phyloP scores from a whole-genome alignment of 2,329 filamentous ascomycete genomes.

The Colletotrichum graminicola region DNA sequence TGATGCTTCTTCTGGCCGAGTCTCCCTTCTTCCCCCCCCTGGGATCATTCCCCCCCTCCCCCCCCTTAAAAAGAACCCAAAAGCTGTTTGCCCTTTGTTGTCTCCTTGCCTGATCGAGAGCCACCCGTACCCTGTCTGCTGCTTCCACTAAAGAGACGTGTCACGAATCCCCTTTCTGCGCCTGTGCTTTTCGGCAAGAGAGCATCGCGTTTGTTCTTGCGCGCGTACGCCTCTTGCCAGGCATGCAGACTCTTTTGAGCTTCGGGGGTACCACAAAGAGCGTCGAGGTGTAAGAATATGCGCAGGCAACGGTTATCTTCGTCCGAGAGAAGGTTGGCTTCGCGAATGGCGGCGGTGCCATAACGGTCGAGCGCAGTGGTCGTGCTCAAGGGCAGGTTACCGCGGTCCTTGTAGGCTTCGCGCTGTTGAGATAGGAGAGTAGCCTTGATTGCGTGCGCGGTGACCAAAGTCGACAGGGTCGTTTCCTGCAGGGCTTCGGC shows the following conservation, averaged over 20 bases:
- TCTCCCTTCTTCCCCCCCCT: no score
- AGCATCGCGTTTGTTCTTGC: slow-evolving; percentile 51
- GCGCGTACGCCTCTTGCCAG: slow-evolving; percentile 65
- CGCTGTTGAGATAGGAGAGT: slow-evolving; percentile 20
- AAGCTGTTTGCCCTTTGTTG: slow-evolving; percentile 34
- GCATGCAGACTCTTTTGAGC: slow-evolving; percentile 61
- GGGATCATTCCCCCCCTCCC: background rate
- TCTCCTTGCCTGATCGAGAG: slow-evolving; percentile 31
- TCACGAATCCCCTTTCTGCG: slow-evolving; percentile 36
- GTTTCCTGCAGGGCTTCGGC: slow-evolving; percentile 50
- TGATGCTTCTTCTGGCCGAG: background rate
- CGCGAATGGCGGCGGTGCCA: slow-evolving; percentile 10
- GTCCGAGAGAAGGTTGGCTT: slow-evolving; percentile 27
- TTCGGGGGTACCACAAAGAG: slow-evolving; percentile 60
- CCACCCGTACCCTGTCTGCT: slow-evolving; percentile 22
- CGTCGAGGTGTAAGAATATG: slow-evolving; percentile 61
- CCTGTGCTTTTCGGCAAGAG: slow-evolving; percentile 56
- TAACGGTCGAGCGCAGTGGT: slow-evolving; percentile 37
- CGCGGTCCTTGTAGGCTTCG: slow-evolving; percentile 22
- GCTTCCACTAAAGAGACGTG: slow-evolving; percentile 33
- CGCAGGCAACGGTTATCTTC: slow-evolving; percentile 37
- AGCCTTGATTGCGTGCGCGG: slow-evolving; percentile 30
- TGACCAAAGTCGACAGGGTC: slow-evolving; percentile 21
- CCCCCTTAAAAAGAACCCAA: slow-evolving; percentile 25
- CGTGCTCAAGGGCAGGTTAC: slow-evolving; percentile 37